Evolutionary conservation across 768 basidiomycete species (phyloP), one percentile per base, ranked within the genome.

Genomic region (Hypsizygus marmoreus): DNA sequence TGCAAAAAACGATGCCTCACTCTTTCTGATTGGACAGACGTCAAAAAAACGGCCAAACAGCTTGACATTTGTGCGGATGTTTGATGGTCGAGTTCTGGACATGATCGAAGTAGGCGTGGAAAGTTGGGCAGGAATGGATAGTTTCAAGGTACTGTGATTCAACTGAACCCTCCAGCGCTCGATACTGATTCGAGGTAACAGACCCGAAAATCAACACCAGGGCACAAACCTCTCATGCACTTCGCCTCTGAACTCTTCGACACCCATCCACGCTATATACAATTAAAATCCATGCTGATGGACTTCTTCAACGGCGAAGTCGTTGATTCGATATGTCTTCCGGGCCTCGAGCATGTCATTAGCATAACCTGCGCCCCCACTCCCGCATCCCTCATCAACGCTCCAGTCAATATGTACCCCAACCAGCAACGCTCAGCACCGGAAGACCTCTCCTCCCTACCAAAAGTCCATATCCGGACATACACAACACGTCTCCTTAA

Each of bases 161-260:
- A 29, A n/a, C 23, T 24, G 23, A 28, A 28, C 13, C 38, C 25
- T 35, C 23, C 17, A 39, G 14, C n/a, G 13, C 30, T 10, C 9
- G 5, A 16, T 11, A 31, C 22, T 36, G 31, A 44, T 41, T 36
- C n/a, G 23, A 5, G 32, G 26, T 1, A n/a, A 12, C 59, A 94
- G 97, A 87, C 88, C 31, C 75, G 83, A 17, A 97, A 95, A 80
- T 84, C 88, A 11, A 87, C 92, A 4, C 82, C 88, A 17, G 95
- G 94, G 8, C 83, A 92, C 57, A 86, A 90, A 57, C 95, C 97
- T 35, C 68, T 97, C 54, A 84, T 99, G 77, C 92, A 95, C 62
- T 99, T 99, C 61, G 91, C 93, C 11, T 95, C 93, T 0, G 91
- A 92, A 50, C 77, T 97, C 8, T 99, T 98, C 66, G 93, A 95